phyloP scores from a whole-genome alignment of 2,329 filamentous ascomycete genomes.

The Rugonectria rugulosa region DNA sequence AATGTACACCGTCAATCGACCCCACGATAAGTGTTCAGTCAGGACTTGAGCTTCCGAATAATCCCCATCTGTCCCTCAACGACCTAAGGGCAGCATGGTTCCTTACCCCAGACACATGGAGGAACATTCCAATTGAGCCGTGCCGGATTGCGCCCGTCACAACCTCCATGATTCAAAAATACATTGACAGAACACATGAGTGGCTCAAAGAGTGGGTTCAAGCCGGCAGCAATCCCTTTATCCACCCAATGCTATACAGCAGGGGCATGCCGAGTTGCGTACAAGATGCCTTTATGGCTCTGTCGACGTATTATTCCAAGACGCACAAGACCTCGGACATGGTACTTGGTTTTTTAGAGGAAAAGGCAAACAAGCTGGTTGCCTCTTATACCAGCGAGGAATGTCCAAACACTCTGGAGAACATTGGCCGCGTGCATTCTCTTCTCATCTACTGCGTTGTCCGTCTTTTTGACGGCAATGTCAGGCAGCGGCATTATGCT shows the following conservation, averaged over 20 bases:
- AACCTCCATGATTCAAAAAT: neutral
- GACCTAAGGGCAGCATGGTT: slow-evolving; percentile 28
- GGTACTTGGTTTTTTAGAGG: slow-evolving; percentile 19
- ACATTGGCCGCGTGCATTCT: slow-evolving; percentile 32
- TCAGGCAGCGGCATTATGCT: slow-evolving; percentile 31
- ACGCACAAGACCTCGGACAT: slow-evolving; percentile 24
- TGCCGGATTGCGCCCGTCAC: slow-evolving; percentile 8
- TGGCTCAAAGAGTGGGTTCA: slow-evolving; percentile 25
- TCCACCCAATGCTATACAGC: slow-evolving; percentile 22
- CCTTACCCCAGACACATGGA: slow-evolving; percentile 17
- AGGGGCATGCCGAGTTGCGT: slow-evolving; percentile 13
- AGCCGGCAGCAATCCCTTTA: slow-evolving; percentile 23
- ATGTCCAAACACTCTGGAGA: neutral
- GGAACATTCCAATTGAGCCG: neutral
- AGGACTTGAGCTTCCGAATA: neutral
- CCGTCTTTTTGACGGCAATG: slow-evolving; percentile 34
- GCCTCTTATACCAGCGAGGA: neutral
- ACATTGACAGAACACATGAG: slow-evolving; percentile 6
- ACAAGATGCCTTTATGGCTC: slow-evolving; percentile 20
- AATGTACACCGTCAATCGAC: no score
- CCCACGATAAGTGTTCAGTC: no score
- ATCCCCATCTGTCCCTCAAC: slow-evolving; percentile 12
- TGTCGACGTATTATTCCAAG: slow-evolving; percentile 24
- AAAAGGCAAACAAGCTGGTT: slow-evolving; percentile 14
- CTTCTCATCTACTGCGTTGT: slow-evolving; percentile 34